Evolutionary conservation across 495 filamentous ascomycete species (phyloP).

Genomic region (Lepraria neglecta): DNA sequence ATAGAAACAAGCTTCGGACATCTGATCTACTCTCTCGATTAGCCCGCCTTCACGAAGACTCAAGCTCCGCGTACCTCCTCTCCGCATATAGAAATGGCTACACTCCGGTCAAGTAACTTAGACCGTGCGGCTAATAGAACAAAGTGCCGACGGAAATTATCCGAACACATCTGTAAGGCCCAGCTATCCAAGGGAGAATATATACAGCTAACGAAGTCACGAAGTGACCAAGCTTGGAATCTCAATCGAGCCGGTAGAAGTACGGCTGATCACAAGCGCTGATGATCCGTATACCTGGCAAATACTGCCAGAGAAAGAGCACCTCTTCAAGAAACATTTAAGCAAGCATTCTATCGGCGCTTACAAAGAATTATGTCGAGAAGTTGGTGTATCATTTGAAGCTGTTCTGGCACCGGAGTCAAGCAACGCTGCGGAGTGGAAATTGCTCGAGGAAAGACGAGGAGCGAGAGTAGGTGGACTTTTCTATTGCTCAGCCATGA

Average conservation of each 20-base stretch:
- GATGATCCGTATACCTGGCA: constrained; percentile 15
- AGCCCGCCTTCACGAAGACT: too few species aligned
- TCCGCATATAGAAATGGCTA: not conserved
- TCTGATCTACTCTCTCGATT: too few species aligned
- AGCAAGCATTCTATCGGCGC: constrained; percentile 17
- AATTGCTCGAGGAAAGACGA: constrained; percentile 2
- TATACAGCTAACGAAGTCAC: constrained; percentile 2
- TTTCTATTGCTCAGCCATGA: not conserved
- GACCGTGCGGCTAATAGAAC: constrained; percentile 12
- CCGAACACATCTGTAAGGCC: constrained; percentile 12
- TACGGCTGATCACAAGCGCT: constrained; percentile 18
- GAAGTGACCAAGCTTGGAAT: constrained; percentile 21
- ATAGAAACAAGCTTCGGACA: too few species aligned
- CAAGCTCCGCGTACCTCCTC: too few species aligned
- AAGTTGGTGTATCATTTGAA: constrained; percentile 19
- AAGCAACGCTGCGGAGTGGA: constrained; percentile 8
- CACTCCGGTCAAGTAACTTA: not conserved
- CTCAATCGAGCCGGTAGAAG: constrained; percentile 19
- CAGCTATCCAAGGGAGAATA: constrained; percentile 2
- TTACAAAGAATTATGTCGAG: constrained; percentile 17
- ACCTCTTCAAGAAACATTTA: constrained; percentile 20
- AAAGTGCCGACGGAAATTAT: constrained; percentile 8
- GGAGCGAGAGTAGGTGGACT: not conserved
- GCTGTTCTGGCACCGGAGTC: constrained; percentile 14
- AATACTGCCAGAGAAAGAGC: constrained; percentile 12